Evolutionary conservation across 352 stramenopile species (phyloP).

Genomic region (Globisporangium polare): DNA sequence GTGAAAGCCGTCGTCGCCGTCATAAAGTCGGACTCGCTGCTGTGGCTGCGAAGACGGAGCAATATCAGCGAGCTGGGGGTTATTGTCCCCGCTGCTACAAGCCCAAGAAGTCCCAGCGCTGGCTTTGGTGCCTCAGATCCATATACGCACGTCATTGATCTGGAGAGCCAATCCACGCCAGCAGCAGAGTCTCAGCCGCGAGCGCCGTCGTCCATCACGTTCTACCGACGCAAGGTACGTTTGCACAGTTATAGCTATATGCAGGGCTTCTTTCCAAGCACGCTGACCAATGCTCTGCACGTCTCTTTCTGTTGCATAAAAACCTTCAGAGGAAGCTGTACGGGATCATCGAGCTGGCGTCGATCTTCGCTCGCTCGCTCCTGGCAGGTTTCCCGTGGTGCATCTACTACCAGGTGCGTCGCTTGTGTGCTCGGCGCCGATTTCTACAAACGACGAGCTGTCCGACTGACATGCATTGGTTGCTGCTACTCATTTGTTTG

Average conservation of each 20-base stretch:
- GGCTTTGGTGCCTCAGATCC: neutral
- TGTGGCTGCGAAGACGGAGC: conserved; percentile 11
- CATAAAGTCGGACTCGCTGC: conserved; percentile 36
- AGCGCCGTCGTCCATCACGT: conserved; percentile 31
- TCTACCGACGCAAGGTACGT: conserved; percentile 71
- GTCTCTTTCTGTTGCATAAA: too few species aligned
- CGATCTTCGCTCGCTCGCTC: conserved; percentile 61
- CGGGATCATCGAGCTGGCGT: conserved; percentile 68
- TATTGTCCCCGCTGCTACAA: neutral
- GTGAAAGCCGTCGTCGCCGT: conserved; percentile 55
- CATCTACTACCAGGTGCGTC: conserved; percentile 58
- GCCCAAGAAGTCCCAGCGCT: neutral
- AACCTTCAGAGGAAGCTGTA: too few species aligned
- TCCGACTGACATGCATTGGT: neutral
- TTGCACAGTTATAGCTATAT: neutral
- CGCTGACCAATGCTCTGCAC: too few species aligned
- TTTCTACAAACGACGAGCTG: neutral
- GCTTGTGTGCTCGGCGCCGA: neutral
- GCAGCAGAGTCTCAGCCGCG: conserved; percentile 15
- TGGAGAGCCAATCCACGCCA: conserved; percentile 12
- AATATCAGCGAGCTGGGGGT: neutral
- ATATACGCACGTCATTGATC: neutral
- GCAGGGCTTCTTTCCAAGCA: too few species aligned
- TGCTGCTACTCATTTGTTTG: neutral
- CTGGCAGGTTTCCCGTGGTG: conserved; percentile 67